A percentile compares a stretch with the other conserved stretches of the same genome.
Evolutionary conservation across 805 yeast genomes (phyloP).

Genomic region (Starmera caribaea): DNA sequence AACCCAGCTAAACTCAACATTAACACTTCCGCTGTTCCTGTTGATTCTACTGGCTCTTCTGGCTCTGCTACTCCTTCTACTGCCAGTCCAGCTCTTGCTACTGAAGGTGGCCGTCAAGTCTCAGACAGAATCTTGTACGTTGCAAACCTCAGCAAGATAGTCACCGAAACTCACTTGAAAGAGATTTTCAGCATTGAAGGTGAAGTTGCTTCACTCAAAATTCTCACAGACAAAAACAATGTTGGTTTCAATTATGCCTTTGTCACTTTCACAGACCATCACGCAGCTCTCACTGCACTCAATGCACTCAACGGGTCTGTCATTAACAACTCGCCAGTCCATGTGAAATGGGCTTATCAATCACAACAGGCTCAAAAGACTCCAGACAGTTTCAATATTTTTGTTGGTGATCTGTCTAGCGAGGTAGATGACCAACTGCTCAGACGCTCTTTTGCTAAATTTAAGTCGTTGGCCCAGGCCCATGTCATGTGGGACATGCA

Average conservation of each 20-base stretch:
- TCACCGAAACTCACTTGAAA: constrained; percentile 51
- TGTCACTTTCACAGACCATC: constrained; percentile 55
- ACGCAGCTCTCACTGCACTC: constrained; percentile 54
- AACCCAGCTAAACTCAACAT: background rate
- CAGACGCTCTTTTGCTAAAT: constrained; percentile 44
- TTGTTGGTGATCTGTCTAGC: constrained; percentile 77
- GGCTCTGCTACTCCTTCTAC: constrained; percentile 3
- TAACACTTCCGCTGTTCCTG: constrained; percentile 1
- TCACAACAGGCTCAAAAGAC: constrained; percentile 55
- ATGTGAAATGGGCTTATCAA: constrained; percentile 78
- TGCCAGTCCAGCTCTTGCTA: constrained; percentile 51
- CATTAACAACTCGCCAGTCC: constrained; percentile 45
- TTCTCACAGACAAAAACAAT: constrained; percentile 66
- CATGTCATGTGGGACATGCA: constrained; percentile 98
- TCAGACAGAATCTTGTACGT: constrained; percentile 68
- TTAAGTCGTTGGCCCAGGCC: constrained; percentile 61
- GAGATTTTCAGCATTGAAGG: constrained; percentile 58
- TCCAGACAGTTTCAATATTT: constrained; percentile 54
- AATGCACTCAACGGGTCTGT: constrained; percentile 49
- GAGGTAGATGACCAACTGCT: constrained; percentile 77
- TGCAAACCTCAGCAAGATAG: constrained; percentile 58
- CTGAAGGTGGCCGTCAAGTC: constrained; percentile 74
- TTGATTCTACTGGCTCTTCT: constrained; percentile 3
- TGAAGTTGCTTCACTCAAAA: constrained; percentile 52
- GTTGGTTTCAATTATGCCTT: constrained; percentile 76